A percentile compares a stretch with the other conserved stretches of the same genome.
Conservation (phyloP, 495 filamentous ascomycete species). For the Hypoxylon intermedium region DNA sequence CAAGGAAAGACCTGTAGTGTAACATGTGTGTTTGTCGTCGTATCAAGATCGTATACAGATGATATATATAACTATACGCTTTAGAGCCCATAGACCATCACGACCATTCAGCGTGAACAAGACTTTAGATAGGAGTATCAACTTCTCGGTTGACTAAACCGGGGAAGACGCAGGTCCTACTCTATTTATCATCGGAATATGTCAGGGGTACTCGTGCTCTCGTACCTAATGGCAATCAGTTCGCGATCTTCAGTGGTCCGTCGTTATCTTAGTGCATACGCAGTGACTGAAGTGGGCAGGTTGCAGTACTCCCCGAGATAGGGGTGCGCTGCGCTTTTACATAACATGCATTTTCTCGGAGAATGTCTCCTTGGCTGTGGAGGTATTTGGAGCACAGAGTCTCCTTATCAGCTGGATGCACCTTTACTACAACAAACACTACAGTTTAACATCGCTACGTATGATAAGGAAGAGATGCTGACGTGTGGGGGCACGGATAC, state of each 20-base stretch:
- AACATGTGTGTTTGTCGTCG: background rate
- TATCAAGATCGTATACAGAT: background rate
- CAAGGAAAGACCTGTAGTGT: conserved; percentile 17
- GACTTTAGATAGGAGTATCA: no score
- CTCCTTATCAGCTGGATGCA: conserved; percentile 30
- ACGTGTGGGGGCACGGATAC: conserved; percentile 18
- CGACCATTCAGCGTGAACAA: no score
- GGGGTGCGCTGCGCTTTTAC: no score
- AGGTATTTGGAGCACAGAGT: background rate
- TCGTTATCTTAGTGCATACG: conserved; percentile 8
- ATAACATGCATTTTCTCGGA: conserved; percentile 9
- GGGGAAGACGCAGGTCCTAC: background rate
- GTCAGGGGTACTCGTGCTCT: background rate
- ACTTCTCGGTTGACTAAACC: background rate
- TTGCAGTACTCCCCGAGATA: conserved; percentile 15
- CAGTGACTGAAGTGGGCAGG: conserved; percentile 3
- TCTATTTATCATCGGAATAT: conserved; percentile 10
- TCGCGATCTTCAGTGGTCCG: background rate
- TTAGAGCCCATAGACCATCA: no score
- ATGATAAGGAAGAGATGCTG: conserved; percentile 25
- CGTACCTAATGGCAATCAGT: background rate
- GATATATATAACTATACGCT: background rate
- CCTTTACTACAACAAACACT: conserved; percentile 3
- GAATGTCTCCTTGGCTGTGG: background rate
- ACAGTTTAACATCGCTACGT: conserved; percentile 1